Conservation (phyloP, 306 rosid genomes). For the Lathyrus aphaca region DNA sequence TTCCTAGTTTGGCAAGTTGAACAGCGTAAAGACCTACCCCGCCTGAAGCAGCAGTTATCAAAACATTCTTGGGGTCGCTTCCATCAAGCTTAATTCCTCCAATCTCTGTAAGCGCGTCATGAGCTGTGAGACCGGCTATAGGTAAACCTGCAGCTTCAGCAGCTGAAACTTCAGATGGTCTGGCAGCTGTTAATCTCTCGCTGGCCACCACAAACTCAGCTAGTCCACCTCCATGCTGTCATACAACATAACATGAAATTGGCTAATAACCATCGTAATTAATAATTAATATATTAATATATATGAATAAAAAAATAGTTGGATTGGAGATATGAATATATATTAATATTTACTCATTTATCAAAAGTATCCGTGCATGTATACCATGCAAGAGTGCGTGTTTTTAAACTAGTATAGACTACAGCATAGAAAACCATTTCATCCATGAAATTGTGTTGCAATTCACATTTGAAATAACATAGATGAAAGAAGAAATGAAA, state of each 20-base stretch:
- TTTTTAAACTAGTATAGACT: neutral
- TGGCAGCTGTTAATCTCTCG: slow-evolving; percentile 48
- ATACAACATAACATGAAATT: slow-evolving; percentile 32
- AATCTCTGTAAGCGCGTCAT: slow-evolving; percentile 60
- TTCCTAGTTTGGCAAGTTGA: slow-evolving; percentile 73
- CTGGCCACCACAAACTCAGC: slow-evolving; percentile 58
- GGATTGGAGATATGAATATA: neutral
- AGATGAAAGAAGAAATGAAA: neutral
- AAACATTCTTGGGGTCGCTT: slow-evolving; percentile 52
- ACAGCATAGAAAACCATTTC: neutral
- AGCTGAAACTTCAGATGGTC: slow-evolving; percentile 66
- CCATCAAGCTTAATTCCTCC: slow-evolving; percentile 72
- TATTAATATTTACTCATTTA: neutral
- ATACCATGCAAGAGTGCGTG: neutral
- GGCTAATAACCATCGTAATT: neutral
- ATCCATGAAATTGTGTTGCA: slow-evolving; percentile 9
- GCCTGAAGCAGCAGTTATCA: slow-evolving; percentile 64
- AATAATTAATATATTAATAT: neutral
- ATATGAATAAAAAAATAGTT: neutral
- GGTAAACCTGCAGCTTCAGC: slow-evolving; percentile 66
- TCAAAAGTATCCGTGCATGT: neutral
- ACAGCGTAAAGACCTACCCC: slow-evolving; percentile 67
- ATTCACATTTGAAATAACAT: neutral
- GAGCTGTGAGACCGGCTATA: slow-evolving; percentile 67
- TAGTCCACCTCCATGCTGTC: slow-evolving; percentile 75